These are phyloP conservation scores for Mucor racemosus DNA, from an alignment of 371 early-diverging fungal species.

Conservation along the genomic window DNA sequence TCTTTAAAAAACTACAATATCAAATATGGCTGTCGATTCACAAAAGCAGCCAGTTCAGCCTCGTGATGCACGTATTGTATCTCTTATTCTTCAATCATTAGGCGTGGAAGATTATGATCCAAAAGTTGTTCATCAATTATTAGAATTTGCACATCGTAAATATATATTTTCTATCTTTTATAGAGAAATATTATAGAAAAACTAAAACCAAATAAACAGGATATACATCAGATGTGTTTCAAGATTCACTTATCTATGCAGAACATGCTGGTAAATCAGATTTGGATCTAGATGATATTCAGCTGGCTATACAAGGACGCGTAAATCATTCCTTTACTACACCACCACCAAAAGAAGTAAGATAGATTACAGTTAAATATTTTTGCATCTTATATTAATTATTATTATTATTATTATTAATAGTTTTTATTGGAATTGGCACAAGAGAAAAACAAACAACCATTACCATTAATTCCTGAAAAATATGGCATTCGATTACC, in stretches of 20 bases:
- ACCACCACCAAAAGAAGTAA: slow-evolving; percentile 90
- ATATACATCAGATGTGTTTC: slow-evolving; percentile 93
- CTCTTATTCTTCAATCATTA: slow-evolving; percentile 88
- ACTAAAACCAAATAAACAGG: slow-evolving; percentile 51
- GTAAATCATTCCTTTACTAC: slow-evolving; percentile 89
- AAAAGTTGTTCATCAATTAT: slow-evolving; percentile 93
- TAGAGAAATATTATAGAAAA: background rate
- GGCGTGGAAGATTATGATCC: slow-evolving; percentile 97
- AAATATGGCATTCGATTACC: slow-evolving; percentile 92
- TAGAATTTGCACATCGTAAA: slow-evolving; percentile 93
- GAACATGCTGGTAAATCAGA: slow-evolving; percentile 90
- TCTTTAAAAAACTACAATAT: background rate
- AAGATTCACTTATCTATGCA: slow-evolving; percentile 93
- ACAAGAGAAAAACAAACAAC: slow-evolving; percentile 83
- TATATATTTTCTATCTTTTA: background rate
- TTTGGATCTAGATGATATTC: slow-evolving; percentile 90
- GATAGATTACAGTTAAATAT: background rate
- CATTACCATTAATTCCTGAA: slow-evolving; percentile 89
- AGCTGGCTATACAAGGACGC: slow-evolving; percentile 91
- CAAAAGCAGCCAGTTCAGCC: slow-evolving; percentile 57
- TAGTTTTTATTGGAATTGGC: slow-evolving; percentile 88
- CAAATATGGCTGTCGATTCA: slow-evolving; percentile 25
- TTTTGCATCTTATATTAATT: background rate
- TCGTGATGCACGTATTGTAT: slow-evolving; percentile 91
- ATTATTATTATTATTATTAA: too few relatives aligned